Conservation (phyloP, 1,139 yeast species). For the Magnusiomyces magnusii region DNA sequence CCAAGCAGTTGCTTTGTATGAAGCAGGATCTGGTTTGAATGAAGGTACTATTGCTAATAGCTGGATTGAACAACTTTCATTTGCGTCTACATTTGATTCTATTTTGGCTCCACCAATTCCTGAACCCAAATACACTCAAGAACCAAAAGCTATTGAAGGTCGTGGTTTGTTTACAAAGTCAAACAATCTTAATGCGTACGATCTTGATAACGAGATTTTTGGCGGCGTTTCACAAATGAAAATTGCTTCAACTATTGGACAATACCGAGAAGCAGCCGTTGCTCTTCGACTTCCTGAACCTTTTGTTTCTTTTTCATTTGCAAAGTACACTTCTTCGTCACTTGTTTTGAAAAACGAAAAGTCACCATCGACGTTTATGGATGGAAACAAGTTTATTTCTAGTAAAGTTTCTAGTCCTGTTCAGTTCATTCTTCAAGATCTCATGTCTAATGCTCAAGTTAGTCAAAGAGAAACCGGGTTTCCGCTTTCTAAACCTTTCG, state of each 20-base stretch:
- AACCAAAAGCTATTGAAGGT: background rate
- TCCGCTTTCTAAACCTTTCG: constrained; percentile 19
- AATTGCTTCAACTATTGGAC: constrained; percentile 17
- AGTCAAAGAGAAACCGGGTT: constrained; percentile 18
- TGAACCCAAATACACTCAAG: background rate
- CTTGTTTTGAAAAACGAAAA: constrained; percentile 12
- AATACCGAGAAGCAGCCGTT: constrained; percentile 22
- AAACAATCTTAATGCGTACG: constrained; percentile 27
- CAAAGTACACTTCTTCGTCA: constrained; percentile 19
- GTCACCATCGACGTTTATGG: constrained; percentile 3
- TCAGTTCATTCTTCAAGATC: background rate
- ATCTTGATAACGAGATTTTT: constrained; percentile 49
- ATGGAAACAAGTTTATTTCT: background rate
- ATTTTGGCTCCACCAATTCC: constrained; percentile 7
- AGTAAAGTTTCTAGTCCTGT: background rate
- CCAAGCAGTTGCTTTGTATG: background rate
- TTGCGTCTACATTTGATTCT: constrained; percentile 8
- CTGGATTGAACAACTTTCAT: constrained; percentile 12
- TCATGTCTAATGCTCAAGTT: background rate
- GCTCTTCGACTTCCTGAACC: constrained; percentile 23
- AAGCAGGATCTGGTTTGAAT: background rate
- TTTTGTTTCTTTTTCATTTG: constrained; percentile 18
- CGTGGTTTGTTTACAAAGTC: background rate
- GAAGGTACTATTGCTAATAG: constrained; percentile 3
- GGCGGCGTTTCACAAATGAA: constrained; percentile 34